phyloP scores from a whole-genome alignment of 1,284 basidiomycete genomes.

The Microbotryum scabiosae region DNA sequence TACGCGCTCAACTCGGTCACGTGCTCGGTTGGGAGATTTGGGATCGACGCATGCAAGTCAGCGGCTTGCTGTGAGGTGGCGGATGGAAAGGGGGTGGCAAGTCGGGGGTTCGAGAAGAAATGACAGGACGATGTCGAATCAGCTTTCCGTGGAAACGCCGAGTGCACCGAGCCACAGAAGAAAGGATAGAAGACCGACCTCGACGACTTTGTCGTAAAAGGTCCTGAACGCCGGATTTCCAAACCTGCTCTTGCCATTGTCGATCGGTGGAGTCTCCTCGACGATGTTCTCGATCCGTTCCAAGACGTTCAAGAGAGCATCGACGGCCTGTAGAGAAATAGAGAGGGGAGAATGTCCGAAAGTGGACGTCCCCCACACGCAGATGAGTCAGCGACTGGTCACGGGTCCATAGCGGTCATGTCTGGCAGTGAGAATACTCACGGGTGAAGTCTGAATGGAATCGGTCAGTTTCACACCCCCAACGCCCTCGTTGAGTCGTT shows the following conservation, averaged over 20 bases:
- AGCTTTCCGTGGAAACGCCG: background rate
- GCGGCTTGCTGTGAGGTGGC: slow-evolving; percentile 29
- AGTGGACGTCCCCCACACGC: too few species aligned
- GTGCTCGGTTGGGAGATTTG: slow-evolving; percentile 52
- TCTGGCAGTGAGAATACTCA: background rate
- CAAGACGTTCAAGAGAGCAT: slow-evolving; percentile 55
- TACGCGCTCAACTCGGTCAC: slow-evolving; percentile 66
- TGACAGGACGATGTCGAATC: background rate
- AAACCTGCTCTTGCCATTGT: slow-evolving; percentile 85
- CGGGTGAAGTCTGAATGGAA: slow-evolving; percentile 39
- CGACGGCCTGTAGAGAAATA: slow-evolving; percentile 49
- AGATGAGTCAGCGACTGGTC: too few species aligned
- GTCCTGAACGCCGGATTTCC: slow-evolving; percentile 93
- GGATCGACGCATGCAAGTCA: slow-evolving; percentile 50
- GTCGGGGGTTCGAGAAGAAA: background rate
- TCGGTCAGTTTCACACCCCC: slow-evolving; percentile 69
- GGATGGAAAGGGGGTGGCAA: background rate
- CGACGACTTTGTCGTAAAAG: slow-evolving; percentile 73
- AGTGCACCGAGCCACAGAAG: background rate
- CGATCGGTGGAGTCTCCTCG: slow-evolving; percentile 67
- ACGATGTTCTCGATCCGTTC: slow-evolving; percentile 61
- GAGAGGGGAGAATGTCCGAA: too few species aligned
- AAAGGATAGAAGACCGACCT: slow-evolving; percentile 47
- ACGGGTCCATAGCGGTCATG: too few species aligned
- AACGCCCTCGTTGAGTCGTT: slow-evolving; percentile 65